phyloP scores from a whole-genome alignment of 2,329 filamentous ascomycete species.

The Macroventuria anomochaeta region DNA sequence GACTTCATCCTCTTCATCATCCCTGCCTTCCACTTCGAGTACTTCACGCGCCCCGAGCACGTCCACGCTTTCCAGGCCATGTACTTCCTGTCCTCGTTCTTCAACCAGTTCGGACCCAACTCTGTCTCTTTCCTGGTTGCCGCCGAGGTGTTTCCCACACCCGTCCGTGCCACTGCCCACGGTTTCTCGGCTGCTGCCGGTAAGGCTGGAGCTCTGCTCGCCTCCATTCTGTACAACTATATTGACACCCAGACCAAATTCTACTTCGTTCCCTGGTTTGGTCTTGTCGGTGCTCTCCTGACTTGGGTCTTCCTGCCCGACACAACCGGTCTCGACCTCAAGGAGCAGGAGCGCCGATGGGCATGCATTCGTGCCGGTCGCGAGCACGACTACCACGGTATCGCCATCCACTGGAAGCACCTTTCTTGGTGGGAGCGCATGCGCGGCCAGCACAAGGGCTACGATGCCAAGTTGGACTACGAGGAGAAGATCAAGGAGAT shows the following conservation, averaged over 20 bases:
- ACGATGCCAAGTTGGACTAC: slow-evolving; percentile 80
- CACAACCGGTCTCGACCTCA: slow-evolving; percentile 93
- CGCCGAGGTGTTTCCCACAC: slow-evolving; percentile 94
- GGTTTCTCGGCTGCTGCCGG: slow-evolving; percentile 92
- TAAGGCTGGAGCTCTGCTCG: slow-evolving; percentile 86
- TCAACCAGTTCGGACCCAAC: slow-evolving; percentile 99
- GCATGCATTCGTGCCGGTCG: slow-evolving; percentile 80
- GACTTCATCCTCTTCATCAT: slow-evolving; percentile 93
- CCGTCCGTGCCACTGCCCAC: slow-evolving; percentile 90
- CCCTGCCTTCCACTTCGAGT: slow-evolving; percentile 84
- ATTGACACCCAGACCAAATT: slow-evolving; percentile 85
- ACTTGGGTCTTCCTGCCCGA: slow-evolving; percentile 91
- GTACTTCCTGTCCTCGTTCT: slow-evolving; percentile 98
- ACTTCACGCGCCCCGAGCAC: slow-evolving; percentile 74
- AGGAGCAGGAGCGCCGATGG: slow-evolving; percentile 97
- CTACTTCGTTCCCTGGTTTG: slow-evolving; percentile 94
- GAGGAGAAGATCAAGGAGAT: slow-evolving; percentile 86
- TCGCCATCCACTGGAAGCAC: slow-evolving; percentile 89
- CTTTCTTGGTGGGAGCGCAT: slow-evolving; percentile 87
- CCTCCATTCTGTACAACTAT: slow-evolving; percentile 93
- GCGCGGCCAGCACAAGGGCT: slow-evolving; percentile 78
- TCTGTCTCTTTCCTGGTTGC: slow-evolving; percentile 95
- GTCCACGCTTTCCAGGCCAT: slow-evolving; percentile 95
- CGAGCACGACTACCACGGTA: slow-evolving; percentile 85
- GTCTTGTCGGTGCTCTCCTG: slow-evolving; percentile 81